phyloP scores from a whole-genome alignment of 2,329 filamentous ascomycete species.

The Elsinoe batatas region DNA sequence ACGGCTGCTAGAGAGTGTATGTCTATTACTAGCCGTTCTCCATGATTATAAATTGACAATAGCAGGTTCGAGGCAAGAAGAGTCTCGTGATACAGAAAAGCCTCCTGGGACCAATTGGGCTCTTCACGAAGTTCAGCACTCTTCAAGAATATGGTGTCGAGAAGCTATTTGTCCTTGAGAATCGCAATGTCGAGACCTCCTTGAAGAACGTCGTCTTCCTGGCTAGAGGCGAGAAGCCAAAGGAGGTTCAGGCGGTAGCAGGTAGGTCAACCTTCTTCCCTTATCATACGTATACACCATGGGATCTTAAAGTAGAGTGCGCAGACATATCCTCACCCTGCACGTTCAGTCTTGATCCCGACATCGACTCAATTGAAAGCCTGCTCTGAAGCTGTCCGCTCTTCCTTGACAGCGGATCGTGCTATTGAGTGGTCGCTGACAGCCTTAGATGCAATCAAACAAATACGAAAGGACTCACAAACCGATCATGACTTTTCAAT shows the following conservation, averaged over 20 bases:
- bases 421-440: constrained; percentile 37
- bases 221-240: constrained; percentile 78
- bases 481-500: constrained; percentile 93
- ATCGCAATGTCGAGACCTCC: constrained; percentile 85
- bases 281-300: constrained; percentile 17
- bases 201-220: constrained; percentile 95
- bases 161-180: constrained; percentile 94
- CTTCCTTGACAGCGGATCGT: constrained; percentile 10
- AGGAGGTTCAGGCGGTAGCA: constrained; percentile 75
- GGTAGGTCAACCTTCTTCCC: constrained; percentile 44
- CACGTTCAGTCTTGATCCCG: constrained; percentile 35
- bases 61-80: constrained; percentile 93
- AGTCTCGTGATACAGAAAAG: constrained; percentile 89
- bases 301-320: constrained; percentile 53
- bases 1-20: constrained; percentile 83
- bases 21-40: constrained; percentile 30
- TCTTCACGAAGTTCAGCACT: constrained; percentile 90
- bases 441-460: constrained; percentile 72
- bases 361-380: constrained; percentile 21
- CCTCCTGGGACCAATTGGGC: constrained; percentile 77
- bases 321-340: constrained; percentile 45
- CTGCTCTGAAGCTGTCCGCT: constrained; percentile 17
- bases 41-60: not conserved
- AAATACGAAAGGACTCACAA: constrained; percentile 75
- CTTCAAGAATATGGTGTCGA: constrained; percentile 96